Conservation (phyloP, 495 filamentous ascomycete species). For the Hyaloscypha finlandica region DNA sequence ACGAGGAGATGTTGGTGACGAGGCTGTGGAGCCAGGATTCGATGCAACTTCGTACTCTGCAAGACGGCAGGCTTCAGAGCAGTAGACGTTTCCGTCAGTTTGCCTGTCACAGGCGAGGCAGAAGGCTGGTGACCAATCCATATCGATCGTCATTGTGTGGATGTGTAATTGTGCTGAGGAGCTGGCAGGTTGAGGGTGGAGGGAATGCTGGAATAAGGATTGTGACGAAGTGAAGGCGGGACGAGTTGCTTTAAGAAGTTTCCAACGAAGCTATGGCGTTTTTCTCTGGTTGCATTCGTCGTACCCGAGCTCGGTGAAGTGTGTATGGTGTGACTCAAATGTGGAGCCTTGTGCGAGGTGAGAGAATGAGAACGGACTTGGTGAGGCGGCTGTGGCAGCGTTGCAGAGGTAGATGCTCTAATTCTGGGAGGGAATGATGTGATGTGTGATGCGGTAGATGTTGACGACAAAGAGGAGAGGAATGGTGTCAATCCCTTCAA, state of each 20-base stretch:
- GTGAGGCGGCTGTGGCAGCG: slow-evolving; percentile 17
- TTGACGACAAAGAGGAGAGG: slow-evolving; percentile 8
- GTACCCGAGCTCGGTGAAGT: slow-evolving; percentile 26
- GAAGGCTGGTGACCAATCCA: slow-evolving; percentile 89
- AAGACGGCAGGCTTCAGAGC: slow-evolving; percentile 89
- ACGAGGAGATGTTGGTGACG: slow-evolving; percentile 49
- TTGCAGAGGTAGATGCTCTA: not conserved
- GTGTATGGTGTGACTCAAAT: slow-evolving; percentile 25
- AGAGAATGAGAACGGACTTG: slow-evolving; percentile 7
- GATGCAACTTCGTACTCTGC: slow-evolving; percentile 77
- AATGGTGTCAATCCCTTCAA: slow-evolving; percentile 10
- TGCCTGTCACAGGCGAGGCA: slow-evolving; percentile 94
- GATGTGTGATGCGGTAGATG: slow-evolving; percentile 2
- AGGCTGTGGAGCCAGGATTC: slow-evolving; percentile 54
- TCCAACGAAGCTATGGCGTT: slow-evolving; percentile 3
- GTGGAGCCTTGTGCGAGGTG: slow-evolving; percentile 23
- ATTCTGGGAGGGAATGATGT: slow-evolving; percentile 12
- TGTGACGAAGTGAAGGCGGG: not conserved
- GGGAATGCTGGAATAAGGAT: not conserved
- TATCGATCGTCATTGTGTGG: slow-evolving; percentile 61
- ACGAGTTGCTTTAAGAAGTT: slow-evolving; percentile 12
- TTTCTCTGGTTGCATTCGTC: slow-evolving; percentile 12
- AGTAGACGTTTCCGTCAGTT: slow-evolving; percentile 78
- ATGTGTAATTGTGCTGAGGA: slow-evolving; percentile 17
- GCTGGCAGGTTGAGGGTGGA: not conserved